Percentiles rank a stretch among this genome's conserved stretches.
Conservation (phyloP, 805 yeast genomes). For the Barnettozyma sp. region DNA sequence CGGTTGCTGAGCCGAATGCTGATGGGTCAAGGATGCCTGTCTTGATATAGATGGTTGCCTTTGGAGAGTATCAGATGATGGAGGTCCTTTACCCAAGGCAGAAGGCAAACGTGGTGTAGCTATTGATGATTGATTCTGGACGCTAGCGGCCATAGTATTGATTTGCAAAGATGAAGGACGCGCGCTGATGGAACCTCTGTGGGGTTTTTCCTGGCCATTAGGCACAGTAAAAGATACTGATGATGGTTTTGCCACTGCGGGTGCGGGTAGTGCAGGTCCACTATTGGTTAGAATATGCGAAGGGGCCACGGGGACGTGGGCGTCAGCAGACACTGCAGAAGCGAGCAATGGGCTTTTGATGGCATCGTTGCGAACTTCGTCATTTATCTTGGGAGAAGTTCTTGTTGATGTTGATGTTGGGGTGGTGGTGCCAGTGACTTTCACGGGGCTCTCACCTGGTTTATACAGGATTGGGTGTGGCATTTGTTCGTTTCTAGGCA, state of each 20-base stretch:
- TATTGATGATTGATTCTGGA: conserved; percentile 14
- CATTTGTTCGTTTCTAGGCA: conserved; percentile 6
- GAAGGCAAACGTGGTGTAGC: conserved; percentile 10
- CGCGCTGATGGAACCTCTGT: conserved; percentile 53
- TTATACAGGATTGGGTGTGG: conserved; percentile 14
- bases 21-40: conserved; percentile 14
- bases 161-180: conserved; percentile 39
- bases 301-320: conserved; percentile 5
- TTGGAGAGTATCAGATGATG: neutral
- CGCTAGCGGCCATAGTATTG: conserved; percentile 10
- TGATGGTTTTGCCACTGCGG: conserved; percentile 6
- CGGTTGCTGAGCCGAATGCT: too few species aligned
- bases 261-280: neutral
- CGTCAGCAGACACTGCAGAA: neutral
- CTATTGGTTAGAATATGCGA: conserved; percentile 3
- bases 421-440: neutral
- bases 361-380: too few species aligned
- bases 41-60: conserved; percentile 11
- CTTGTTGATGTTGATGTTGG: neutral
- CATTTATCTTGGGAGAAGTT: too few species aligned
- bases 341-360: neutral
- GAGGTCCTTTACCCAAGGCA: conserved; percentile 3
- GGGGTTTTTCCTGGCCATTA: conserved; percentile 34
- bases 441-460: conserved; percentile 9
- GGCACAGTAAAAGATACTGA: conserved; percentile 44